A percentile compares a stretch with the other conserved stretches of the same genome.
Conservation (phyloP, 2,329 filamentous ascomycete species). For the Verticillium klebahnii region DNA sequence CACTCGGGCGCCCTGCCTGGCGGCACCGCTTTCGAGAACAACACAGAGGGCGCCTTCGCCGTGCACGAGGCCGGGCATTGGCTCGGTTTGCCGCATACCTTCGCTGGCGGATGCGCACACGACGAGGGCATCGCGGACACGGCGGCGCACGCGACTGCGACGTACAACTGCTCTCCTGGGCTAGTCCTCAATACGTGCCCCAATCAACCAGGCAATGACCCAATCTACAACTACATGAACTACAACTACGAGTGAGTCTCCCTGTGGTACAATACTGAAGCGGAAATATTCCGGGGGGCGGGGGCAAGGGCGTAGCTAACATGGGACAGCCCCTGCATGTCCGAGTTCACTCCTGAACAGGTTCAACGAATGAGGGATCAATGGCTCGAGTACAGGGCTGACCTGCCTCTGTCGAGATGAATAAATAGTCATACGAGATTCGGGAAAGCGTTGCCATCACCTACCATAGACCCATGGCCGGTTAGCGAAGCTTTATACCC, state of each 20-base stretch:
- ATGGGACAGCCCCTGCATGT: slow-evolving; percentile 1
- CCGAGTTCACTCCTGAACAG: slow-evolving; percentile 7
- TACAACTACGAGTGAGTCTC: slow-evolving; percentile 3
- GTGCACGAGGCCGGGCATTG: slow-evolving; percentile 36
- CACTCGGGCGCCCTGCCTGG: slow-evolving; percentile 11
- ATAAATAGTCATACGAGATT: too few species aligned
- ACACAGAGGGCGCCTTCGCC: slow-evolving; percentile 14
- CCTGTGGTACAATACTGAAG: neutral
- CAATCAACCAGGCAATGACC: slow-evolving; percentile 6
- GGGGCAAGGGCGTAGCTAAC: neutral
- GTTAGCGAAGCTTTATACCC: too few species aligned
- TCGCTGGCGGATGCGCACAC: slow-evolving; percentile 24
- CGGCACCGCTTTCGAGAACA: slow-evolving; percentile 1
- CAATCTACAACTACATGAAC: slow-evolving; percentile 12
- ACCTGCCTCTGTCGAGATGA: too few species aligned
- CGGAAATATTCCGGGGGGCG: too few species aligned
- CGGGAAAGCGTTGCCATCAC: too few species aligned
- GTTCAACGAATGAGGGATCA: slow-evolving; percentile 5
- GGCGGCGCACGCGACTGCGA: slow-evolving; percentile 14
- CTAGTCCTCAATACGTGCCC: slow-evolving; percentile 4
- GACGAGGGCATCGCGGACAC: slow-evolving; percentile 17
- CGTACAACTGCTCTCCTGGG: slow-evolving; percentile 4
- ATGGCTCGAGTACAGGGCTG: neutral
- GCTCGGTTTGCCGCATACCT: slow-evolving; percentile 37
- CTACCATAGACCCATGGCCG: too few species aligned